phyloP scores from a whole-genome alignment of 495 filamentous ascomycete genomes.

The Penicillium daleae region DNA sequence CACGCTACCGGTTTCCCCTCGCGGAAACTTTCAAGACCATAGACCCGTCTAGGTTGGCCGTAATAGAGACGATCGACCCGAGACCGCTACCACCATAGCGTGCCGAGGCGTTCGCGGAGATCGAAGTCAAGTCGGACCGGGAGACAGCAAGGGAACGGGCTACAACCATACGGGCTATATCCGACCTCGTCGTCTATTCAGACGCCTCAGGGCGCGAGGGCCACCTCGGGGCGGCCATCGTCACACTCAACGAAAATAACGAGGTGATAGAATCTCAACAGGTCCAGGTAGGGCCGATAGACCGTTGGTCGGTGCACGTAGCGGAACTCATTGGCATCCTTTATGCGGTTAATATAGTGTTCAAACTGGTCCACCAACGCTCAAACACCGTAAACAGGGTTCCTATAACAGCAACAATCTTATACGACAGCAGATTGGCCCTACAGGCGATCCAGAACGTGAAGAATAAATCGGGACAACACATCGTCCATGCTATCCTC shows the following conservation, averaged over 20 bases:
- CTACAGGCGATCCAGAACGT: conserved; percentile 23
- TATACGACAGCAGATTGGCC: neutral
- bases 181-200: conserved; percentile 25
- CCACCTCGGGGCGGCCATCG: conserved; percentile 19
- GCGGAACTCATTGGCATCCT: conserved; percentile 29
- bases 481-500: conserved; percentile 28
- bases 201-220: conserved; percentile 25
- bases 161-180: neutral
- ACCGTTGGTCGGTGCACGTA: conserved; percentile 28
- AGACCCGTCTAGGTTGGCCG: conserved; percentile 11
- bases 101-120: conserved; percentile 23
- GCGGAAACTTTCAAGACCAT: conserved; percentile 21
- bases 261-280: conserved; percentile 20
- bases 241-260: conserved; percentile 12
- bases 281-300: conserved; percentile 26
- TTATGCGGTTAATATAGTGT: conserved; percentile 24
- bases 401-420: neutral
- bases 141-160: conserved; percentile 25
- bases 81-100: conserved; percentile 26
- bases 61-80: conserved; percentile 29
- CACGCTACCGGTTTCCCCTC: conserved; percentile 18
- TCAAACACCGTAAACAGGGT: neutral
- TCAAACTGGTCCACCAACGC: conserved; percentile 12
- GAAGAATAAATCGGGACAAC: conserved; percentile 26
- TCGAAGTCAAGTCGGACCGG: conserved; percentile 24